Base-by-base conservation (phyloP, 352 stramenopile species). In the Phytophthora meadii region DNA sequence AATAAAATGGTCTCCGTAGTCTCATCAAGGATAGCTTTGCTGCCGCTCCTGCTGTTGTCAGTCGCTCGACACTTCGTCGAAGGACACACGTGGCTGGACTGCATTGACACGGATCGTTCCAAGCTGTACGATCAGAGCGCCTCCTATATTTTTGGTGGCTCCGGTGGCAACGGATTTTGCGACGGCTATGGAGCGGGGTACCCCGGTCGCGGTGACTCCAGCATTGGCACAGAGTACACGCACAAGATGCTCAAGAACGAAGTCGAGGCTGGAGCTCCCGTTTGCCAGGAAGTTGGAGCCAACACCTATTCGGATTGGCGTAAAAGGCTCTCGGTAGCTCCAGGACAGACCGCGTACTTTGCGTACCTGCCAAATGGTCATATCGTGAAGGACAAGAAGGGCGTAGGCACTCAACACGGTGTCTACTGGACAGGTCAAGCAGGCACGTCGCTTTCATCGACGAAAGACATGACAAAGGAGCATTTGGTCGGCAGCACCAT, bases 131-230 rank as follows among this genome's bases (percentile, higher is more conserved):
- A 90, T 49, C 65, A 87, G 40, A 88, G 79, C 53, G 72, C 63
- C 12, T 72, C 74, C n/a, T 92, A 90, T 66, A 90, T 92, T 44
- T 92, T 79, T 44, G 81, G 82, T n/a, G 81, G 83, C n/a, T 47
- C 74, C 24, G 76, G 75, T 32, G 79, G 78, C 40, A 86, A 92
- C 47, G 80, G 81, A 37, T 86, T 82, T 57, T 92, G 83, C 52
- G 70, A 78, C 10, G 81, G 81, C 46, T 90, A 90, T 27, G 79
- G 78, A 45, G 78, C 80, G 2, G 77, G 79, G 3, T 92, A 86
- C 56, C 81, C 79, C 0, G 81, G 81, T 17, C 82, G 82, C 27
- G 82, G 82, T 47, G 58, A 74, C 36, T 47, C 45, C 11, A 65
- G 79, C 36, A 89, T 89, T n/a, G 82, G 82, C 3, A 75, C 74